Conservation (phyloP, 768 basidiomycete species). For the Gloeophyllum trabeum region DNA sequence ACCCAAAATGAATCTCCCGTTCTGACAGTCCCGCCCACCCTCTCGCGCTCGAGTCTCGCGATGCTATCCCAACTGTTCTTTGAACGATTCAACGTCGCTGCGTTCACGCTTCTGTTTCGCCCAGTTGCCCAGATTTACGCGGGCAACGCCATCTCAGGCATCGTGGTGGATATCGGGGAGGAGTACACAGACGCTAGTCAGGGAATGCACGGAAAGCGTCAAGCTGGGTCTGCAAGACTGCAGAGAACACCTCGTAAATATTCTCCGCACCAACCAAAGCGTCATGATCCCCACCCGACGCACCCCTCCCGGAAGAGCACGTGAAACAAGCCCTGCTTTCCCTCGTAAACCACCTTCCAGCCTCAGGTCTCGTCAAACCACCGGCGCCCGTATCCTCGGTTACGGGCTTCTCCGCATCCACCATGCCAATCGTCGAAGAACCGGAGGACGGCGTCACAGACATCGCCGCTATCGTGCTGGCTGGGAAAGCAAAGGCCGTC, state of each 20-base stretch:
- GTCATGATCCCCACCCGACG: conserved; percentile 40
- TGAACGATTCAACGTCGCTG: conserved; percentile 86
- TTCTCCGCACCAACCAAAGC: conserved; percentile 59
- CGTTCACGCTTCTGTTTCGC: conserved; percentile 70
- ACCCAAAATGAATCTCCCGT: conserved; percentile 84
- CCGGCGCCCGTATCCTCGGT: conserved; percentile 42
- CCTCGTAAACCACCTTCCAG: conserved; percentile 53
- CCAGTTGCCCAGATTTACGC: conserved; percentile 81
- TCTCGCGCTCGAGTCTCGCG: conserved; percentile 60
- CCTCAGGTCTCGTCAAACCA: conserved; percentile 48
- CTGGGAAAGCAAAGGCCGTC: conserved; percentile 84
- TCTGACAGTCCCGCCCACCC: conserved; percentile 53
- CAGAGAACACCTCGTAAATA: conserved; percentile 61
- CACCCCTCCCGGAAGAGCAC: conserved; percentile 31
- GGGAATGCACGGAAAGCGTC: conserved; percentile 37
- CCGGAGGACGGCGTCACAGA: conserved; percentile 86
- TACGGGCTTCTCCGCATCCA: conserved; percentile 59
- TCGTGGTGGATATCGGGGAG: conserved; percentile 76
- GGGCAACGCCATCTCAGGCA: conserved; percentile 54
- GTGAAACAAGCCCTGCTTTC: conserved; percentile 45
- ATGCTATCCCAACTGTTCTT: conserved; percentile 78
- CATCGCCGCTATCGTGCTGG: conserved; percentile 82
- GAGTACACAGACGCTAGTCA: conserved; percentile 64
- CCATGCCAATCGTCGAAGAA: too few species aligned
- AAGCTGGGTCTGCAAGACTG: conserved; percentile 62